A percentile compares a stretch with the other conserved stretches of the same genome.
Conservation (phyloP, 1,139 yeast genomes). For the Geotrichum candidum region DNA sequence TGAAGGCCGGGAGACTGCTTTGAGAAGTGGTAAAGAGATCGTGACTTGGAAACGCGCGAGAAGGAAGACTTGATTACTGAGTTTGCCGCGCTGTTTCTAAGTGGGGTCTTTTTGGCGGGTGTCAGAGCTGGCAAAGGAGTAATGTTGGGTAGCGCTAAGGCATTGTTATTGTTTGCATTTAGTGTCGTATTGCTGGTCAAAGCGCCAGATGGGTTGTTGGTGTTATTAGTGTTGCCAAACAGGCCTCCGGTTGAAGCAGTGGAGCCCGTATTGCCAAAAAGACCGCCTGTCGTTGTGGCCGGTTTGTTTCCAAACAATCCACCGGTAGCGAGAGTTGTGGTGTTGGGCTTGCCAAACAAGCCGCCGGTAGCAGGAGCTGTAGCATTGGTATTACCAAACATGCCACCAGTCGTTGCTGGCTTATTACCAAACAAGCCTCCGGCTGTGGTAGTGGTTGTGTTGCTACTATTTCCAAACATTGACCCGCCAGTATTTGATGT, state of each 20-base stretch:
- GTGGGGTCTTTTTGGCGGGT: background rate
- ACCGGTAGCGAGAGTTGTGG: slow-evolving; percentile 16
- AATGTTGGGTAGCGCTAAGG: background rate
- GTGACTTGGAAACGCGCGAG: background rate
- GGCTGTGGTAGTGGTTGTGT: slow-evolving; percentile 12
- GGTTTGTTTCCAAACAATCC: slow-evolving; percentile 27
- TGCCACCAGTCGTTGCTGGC: slow-evolving; percentile 19
- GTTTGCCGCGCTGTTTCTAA: background rate
- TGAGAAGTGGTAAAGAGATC: background rate
- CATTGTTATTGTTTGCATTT: slow-evolving; percentile 14
- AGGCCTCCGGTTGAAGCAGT: slow-evolving; percentile 34
- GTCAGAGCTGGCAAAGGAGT: slow-evolving; percentile 8
- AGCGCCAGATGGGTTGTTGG: slow-evolving; percentile 18
- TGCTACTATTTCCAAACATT: slow-evolving; percentile 21
- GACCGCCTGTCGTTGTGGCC: slow-evolving; percentile 22
- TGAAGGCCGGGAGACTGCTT: slow-evolving; percentile 5
- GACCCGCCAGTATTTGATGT: slow-evolving; percentile 24
- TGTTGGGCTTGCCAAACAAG: slow-evolving; percentile 26
- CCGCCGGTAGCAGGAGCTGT: slow-evolving; percentile 21
- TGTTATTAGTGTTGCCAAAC: slow-evolving; percentile 31
- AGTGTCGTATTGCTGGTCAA: slow-evolving; percentile 31
- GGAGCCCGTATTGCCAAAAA: slow-evolving; percentile 33
- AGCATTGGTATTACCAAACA: slow-evolving; percentile 26
- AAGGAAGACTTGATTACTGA: background rate
- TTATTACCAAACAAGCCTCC: slow-evolving; percentile 15